Evolutionary conservation across 139 green algal species (phyloP).

Genomic region (Volvox reticuliferus): DNA sequence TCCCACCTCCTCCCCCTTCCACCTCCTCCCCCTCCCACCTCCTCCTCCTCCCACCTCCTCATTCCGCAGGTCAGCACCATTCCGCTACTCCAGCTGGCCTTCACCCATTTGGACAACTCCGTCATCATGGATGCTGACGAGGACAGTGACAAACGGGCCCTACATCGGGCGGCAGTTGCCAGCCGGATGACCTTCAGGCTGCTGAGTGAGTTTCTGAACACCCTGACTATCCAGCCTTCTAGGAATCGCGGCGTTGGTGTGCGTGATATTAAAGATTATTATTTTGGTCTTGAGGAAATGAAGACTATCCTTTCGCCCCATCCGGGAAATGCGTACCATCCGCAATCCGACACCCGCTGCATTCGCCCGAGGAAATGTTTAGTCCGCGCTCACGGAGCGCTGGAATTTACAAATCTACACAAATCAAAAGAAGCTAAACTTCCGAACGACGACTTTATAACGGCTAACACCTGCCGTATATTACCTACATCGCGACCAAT

Average conservation of each 20-base stretch:
- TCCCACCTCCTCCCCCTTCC: too few species aligned
- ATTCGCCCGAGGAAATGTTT: neutral
- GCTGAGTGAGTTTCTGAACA: conserved; percentile 44
- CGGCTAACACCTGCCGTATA: too few species aligned
- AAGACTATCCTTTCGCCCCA: too few species aligned
- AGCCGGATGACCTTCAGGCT: conserved; percentile 13
- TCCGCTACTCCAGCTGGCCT: conserved; percentile 20
- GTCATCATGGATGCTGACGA: conserved; percentile 36
- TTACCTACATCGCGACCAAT: neutral
- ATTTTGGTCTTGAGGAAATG: too few species aligned
- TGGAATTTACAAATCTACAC: neutral
- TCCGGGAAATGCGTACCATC: too few species aligned
- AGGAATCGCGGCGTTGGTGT: too few species aligned
- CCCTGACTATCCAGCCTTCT: too few species aligned
- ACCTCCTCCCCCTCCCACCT: neutral
- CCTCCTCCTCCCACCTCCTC: neutral
- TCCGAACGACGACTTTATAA: too few species aligned
- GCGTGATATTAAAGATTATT: too few species aligned
- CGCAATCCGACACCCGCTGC: too few species aligned
- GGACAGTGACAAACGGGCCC: neutral
- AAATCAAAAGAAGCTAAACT: too few species aligned
- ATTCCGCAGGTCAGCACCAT: neutral
- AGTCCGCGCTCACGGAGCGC: neutral
- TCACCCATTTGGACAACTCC: conserved; percentile 20
- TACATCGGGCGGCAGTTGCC: neutral